Evolutionary conservation across 2,329 filamentous ascomycete genomes (phyloP).

Genomic region (Fusarium sp.): DNA sequence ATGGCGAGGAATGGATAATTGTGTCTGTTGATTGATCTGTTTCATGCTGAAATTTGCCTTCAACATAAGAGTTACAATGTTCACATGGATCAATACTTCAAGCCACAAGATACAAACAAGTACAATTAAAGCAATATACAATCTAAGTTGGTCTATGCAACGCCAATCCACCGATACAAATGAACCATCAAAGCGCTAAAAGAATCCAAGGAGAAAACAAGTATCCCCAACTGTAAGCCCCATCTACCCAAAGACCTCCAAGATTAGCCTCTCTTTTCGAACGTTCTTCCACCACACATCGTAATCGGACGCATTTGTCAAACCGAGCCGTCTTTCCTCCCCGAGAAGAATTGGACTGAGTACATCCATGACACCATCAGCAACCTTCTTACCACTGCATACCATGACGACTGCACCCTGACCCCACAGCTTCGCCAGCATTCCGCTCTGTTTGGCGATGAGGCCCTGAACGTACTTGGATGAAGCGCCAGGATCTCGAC

Average conservation of each 20-base stretch:
- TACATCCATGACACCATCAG: constrained; percentile 20
- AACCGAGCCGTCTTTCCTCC: neutral
- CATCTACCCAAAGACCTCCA: constrained; percentile 16
- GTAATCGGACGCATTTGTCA: neutral
- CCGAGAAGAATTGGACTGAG: constrained; percentile 6
- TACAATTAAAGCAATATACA: too few relatives aligned
- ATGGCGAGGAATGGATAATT: too few relatives aligned
- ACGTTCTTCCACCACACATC: constrained; percentile 8
- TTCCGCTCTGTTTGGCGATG: neutral
- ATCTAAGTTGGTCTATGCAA: too few relatives aligned
- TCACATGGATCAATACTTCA: too few relatives aligned
- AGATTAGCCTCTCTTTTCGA: constrained; percentile 7
- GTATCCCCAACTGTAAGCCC: too few relatives aligned
- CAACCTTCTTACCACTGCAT: constrained; percentile 19
- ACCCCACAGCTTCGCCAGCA: neutral
- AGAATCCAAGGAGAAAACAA: too few relatives aligned
- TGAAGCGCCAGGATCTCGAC: neutral
- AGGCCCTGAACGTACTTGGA: constrained; percentile 14
- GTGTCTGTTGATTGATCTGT: too few relatives aligned
- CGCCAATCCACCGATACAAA: too few relatives aligned
- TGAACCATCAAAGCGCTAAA: too few relatives aligned
- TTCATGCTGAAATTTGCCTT: accelerated
- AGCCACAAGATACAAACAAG: too few relatives aligned
- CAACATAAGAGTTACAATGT: too few relatives aligned
- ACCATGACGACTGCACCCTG: constrained; percentile 18